Evolutionary conservation across 768 basidiomycete species (phyloP).

Genomic region (Tylopilus vinaceipallidus): DNA sequence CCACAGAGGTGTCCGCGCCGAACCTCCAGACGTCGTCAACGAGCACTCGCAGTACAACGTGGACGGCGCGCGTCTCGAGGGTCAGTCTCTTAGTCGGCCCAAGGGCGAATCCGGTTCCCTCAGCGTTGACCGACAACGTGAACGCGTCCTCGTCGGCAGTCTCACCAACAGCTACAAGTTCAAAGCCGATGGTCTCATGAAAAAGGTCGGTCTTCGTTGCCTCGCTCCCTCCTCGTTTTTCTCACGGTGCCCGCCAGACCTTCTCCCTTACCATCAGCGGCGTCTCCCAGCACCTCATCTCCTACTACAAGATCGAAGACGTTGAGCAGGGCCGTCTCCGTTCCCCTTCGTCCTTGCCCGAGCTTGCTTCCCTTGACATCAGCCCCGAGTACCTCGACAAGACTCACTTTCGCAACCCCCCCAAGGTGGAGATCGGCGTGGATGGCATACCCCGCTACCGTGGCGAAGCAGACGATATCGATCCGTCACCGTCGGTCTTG

Average conservation of each 20-base stretch:
- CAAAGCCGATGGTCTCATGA: slow-evolving; percentile 91
- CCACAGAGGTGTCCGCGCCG: slow-evolving; percentile 51
- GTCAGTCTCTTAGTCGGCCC: slow-evolving; percentile 61
- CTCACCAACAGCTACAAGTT: slow-evolving; percentile 93
- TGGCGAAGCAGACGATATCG: slow-evolving; percentile 77
- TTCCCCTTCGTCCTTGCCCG: slow-evolving; percentile 83
- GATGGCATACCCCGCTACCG: slow-evolving; percentile 83
- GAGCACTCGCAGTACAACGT: slow-evolving; percentile 39
- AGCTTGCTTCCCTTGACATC: slow-evolving; percentile 84
- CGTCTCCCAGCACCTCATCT: slow-evolving; percentile 88
- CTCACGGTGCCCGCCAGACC: slow-evolving; percentile 54
- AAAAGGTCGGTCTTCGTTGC: slow-evolving; percentile 67
- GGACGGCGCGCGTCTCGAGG: slow-evolving; percentile 28
- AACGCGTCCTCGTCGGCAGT: slow-evolving; percentile 83
- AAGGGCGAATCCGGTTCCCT: slow-evolving; percentile 48
- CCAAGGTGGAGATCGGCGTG: slow-evolving; percentile 79
- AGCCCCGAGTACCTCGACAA: slow-evolving; percentile 86
- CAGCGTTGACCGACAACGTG: slow-evolving; percentile 67
- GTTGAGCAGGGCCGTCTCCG: slow-evolving; percentile 86
- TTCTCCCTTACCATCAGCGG: slow-evolving; percentile 86
- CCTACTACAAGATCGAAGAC: slow-evolving; percentile 92
- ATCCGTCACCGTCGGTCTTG: slow-evolving; percentile 40
- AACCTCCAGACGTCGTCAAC: slow-evolving; percentile 37
- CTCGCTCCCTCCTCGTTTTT: slow-evolving; percentile 15
- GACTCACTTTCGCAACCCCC: slow-evolving; percentile 88